phyloP scores from a whole-genome alignment of 805 yeast genomes.

The Starmerella etchellsii region DNA sequence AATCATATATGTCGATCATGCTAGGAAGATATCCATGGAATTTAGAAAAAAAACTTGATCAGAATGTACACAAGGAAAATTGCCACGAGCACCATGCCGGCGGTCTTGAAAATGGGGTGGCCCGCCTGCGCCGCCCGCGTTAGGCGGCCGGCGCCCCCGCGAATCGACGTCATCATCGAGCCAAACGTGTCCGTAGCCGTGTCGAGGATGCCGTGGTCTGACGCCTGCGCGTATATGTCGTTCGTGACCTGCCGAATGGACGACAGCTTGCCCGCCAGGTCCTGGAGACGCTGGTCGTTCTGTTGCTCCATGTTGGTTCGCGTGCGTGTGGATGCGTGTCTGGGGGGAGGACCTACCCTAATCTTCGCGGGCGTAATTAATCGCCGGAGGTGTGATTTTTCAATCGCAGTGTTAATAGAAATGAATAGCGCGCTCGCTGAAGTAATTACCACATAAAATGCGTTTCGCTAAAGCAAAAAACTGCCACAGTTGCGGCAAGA shows the following conservation, averaged over 20 bases:
- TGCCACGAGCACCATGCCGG: conserved; percentile 40
- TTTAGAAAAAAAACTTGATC: conserved; percentile 35
- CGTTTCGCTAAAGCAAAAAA: conserved; percentile 51
- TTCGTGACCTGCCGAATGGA: conserved; percentile 52
- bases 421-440: too few species aligned
- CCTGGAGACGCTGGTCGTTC: conserved; percentile 52
- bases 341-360: not conserved
- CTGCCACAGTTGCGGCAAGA: conserved; percentile 38
- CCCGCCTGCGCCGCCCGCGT: conserved; percentile 47
- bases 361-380: not conserved
- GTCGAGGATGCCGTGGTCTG: conserved; percentile 33
- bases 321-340: not conserved
- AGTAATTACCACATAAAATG: conserved; percentile 72
- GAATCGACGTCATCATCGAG: conserved; percentile 37
- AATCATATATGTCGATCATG: too few species aligned
- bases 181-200: conserved; percentile 41
- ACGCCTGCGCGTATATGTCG: conserved; percentile 54
- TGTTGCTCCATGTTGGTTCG: conserved; percentile 25
- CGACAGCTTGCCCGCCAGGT: conserved; percentile 51
- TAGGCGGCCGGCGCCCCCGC: conserved; percentile 39
- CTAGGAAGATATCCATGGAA: too few species aligned
- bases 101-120: conserved; percentile 46
- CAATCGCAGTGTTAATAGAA: too few species aligned
- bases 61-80: conserved; percentile 48
- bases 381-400: too few species aligned